Percentiles rank a stretch among this genome's conserved stretches.
Conservation (phyloP, 2,329 filamentous ascomycete genomes). For the Venturia effusa region DNA sequence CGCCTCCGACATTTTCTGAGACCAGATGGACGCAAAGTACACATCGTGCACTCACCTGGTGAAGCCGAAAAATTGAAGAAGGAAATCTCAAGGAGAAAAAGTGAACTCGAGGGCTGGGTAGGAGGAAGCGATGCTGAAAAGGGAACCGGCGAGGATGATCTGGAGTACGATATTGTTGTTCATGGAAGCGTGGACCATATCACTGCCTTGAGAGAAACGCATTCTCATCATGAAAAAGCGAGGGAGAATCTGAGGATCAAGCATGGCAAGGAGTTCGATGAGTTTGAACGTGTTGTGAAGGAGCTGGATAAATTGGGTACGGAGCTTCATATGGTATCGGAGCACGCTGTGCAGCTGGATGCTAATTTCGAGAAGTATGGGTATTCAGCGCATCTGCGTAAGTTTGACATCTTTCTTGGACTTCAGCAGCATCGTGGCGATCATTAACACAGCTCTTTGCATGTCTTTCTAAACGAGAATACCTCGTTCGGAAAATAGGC, state of each 20-base stretch:
- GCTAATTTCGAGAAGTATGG: slow-evolving; percentile 55
- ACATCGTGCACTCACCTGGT: slow-evolving; percentile 46
- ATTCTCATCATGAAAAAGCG: slow-evolving; percentile 41
- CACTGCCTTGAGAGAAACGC: slow-evolving; percentile 38
- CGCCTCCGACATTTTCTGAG: slow-evolving; percentile 43
- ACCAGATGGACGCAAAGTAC: slow-evolving; percentile 45
- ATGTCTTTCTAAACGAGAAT: background rate
- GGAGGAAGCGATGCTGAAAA: slow-evolving; percentile 40
- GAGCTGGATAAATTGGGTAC: slow-evolving; percentile 42
- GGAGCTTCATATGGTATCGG: slow-evolving; percentile 44
- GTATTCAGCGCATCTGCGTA: slow-evolving; percentile 47
- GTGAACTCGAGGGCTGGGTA: slow-evolving; percentile 19
- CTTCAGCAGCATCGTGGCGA: background rate
- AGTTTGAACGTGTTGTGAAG: slow-evolving; percentile 44
- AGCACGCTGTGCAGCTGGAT: slow-evolving; percentile 44
- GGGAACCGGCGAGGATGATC: slow-evolving; percentile 26
- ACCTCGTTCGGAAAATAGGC: background rate
- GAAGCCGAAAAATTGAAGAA: slow-evolving; percentile 39
- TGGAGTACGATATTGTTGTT: slow-evolving; percentile 45
- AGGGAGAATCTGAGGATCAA: slow-evolving; percentile 37
- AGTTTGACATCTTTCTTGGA: slow-evolving; percentile 21
- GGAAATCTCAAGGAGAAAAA: slow-evolving; percentile 29
- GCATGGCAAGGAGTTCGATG: slow-evolving; percentile 41
- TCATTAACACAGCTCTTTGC: background rate
- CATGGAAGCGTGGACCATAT: slow-evolving; percentile 43